Base-by-base conservation (phyloP, 1,284 basidiomycete species). In the Takashimella koratensis region DNA sequence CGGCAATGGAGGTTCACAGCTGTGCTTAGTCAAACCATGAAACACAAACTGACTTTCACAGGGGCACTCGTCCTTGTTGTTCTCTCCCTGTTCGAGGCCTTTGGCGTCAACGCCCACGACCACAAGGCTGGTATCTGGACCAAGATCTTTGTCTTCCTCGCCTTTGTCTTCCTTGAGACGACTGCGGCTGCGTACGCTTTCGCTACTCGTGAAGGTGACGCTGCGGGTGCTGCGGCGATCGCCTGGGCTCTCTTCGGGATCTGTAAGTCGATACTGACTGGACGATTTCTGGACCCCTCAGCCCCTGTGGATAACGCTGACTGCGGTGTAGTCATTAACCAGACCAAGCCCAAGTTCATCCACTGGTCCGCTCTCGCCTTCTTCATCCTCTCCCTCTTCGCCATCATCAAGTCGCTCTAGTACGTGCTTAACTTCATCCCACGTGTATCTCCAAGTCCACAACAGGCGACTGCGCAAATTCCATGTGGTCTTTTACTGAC, bases 71-170 rank as follows among this genome's bases (percentile, higher is more conserved):
- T 96, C 49, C 83, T 96, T 54, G 87, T 95, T 62, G 81, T 96
- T 58, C 79, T 96, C 57, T 87, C 89, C 45, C 86, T 83, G 3
- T 96, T 97, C 73, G 86, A 93, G 71, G 92, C 91, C 0, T 95
- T 95, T 66, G 93, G 93, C 60, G 84, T 86, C 56, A 82, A 93
- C 71, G 84, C 88, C 0, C 67, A 80, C 62, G 75, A 73, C 47
- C 79, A 87, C 62, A 75, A 75, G 42, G 85, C 90, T 1, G 91
- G 91, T 23, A 77, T 93, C 55, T 90, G 90, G 84, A 95, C 91
- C 71, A 93, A 95, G 73, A 84, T 91, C 65, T 89, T 94, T 63
- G 92, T 94, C 54, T 95, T 96, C 84, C 83, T 96, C 44, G 88
- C 83, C 6, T 73, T 59, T 90, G 82, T 96, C 79, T 95, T 96